These are phyloP conservation scores for Malbranchea cinnamomea DNA, from an alignment of 2,329 filamentous ascomycete genomes.

Conservation along the genomic window DNA sequence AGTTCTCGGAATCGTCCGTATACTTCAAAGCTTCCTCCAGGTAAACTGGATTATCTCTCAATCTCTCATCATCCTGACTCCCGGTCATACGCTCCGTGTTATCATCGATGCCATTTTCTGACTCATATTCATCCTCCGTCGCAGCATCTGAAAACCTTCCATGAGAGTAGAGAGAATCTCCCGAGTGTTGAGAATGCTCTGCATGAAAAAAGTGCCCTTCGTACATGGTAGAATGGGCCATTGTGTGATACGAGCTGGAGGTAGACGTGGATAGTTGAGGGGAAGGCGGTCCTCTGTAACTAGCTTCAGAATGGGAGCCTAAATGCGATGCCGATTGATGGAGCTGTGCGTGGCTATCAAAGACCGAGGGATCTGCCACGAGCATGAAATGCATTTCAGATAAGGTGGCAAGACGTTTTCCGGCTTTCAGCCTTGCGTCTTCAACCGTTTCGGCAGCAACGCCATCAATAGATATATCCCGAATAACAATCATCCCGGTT, in stretches of 20 bases:
- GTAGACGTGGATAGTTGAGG: conserved; percentile 15
- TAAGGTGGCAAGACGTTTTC: conserved; percentile 32
- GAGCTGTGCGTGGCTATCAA: conserved; percentile 33
- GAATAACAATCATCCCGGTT: conserved; percentile 20
- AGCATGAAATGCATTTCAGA: conserved; percentile 31
- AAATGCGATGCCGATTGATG: too few relatives aligned
- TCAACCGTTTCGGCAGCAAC: conserved; percentile 12
- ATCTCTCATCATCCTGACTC: conserved; percentile 15
- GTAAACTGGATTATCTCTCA: conserved; percentile 24
- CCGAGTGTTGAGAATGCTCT: conserved; percentile 11
- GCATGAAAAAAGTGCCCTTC: conserved; percentile 10
- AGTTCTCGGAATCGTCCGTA: too few relatives aligned
- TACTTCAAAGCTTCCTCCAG: conserved; percentile 25
- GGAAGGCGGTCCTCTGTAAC: conserved; percentile 14
- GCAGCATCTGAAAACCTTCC: conserved; percentile 29
- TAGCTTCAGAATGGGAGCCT: too few relatives aligned
- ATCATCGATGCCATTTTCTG: conserved; percentile 15
- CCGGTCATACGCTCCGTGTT: conserved; percentile 16
- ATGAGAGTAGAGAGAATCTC: conserved; percentile 21
- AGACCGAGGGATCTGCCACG: conserved; percentile 34
- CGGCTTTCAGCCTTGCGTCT: conserved; percentile 16
- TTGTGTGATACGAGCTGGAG: conserved; percentile 15
- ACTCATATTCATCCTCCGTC: conserved; percentile 20
- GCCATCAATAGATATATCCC: conserved; percentile 21
- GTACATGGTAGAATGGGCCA: conserved; percentile 27